Base-by-base conservation (phyloP, 2,329 filamentous ascomycete genomes). In the Colletotrichum melonis region DNA sequence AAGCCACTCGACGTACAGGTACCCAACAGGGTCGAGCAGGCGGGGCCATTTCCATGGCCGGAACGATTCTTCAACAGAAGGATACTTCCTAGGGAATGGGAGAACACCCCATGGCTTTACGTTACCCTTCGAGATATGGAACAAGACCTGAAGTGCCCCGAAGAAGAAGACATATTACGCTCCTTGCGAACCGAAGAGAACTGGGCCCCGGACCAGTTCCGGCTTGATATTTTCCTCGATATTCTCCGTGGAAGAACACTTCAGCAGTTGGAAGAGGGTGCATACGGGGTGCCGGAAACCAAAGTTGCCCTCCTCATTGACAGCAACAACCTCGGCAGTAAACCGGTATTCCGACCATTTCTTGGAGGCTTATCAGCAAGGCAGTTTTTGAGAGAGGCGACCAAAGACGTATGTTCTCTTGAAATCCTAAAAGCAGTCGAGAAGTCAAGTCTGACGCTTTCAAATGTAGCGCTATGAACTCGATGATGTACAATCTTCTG, bases 271-370 rank as follows among this genome's bases (percentile, higher is more conserved):
- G 11, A 54, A n/a, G 5, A 59, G 1, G 42, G 5, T 3, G 26
- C 3, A 5, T 6, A 16, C 3, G 3, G 0, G 1, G 26, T 24
- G 2, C 35, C 38, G 4, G 1, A 2, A 8, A 26, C 7, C 7
- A 49, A 26, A 19, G 22, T 26, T 0, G 55, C 55, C 1, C 12
- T 67, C 4, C 28, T 67, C 14, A 67, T 67, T 22, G 65, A 55
- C 4, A 38, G 38, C 4, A 56, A 42, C 24, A 38, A 22, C 2
- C 12, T 24, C 1, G 16, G 5, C 5, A 5, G 11, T 1, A 2
- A 9, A 9, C 14, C 57, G 1, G 3, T 28, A 16, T 35, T 68
- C 2, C 22, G 65, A 3, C 57, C 35, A 0, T 46, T 60, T 12
- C 2, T 28, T 2, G 32, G 57, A 11, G 46, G 16, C 1, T 2